Conservation (phyloP, 208 protist species). For the Trypanosomatidae sp. region DNA sequence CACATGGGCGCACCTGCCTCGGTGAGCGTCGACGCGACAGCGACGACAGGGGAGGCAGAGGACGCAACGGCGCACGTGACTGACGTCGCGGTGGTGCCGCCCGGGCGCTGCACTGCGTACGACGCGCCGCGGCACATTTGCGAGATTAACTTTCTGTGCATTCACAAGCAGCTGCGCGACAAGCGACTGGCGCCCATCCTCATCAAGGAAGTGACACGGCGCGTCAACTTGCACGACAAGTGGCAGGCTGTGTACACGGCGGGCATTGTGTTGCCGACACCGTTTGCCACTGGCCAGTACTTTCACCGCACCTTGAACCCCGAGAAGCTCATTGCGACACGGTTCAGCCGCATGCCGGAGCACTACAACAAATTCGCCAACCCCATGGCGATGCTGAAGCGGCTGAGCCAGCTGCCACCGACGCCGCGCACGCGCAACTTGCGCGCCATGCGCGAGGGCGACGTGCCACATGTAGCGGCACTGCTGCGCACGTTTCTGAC, state of each 20-base stretch:
- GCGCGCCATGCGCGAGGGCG: constrained; percentile 61
- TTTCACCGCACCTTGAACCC: constrained; percentile 97
- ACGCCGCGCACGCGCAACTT: constrained; percentile 36
- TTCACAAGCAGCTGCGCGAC: constrained; percentile 96
- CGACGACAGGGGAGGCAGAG: constrained; percentile 4
- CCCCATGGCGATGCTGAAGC: constrained; percentile 71
- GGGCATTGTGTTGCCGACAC: constrained; percentile 93
- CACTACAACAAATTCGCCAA: constrained; percentile 66
- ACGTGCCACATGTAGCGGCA: constrained; percentile 52
- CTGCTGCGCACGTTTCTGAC: constrained; percentile 80
- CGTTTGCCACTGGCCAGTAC: constrained; percentile 91
- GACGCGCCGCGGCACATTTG: constrained; percentile 77
- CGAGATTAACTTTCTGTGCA: constrained; percentile 99
- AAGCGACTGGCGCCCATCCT: constrained; percentile 97
- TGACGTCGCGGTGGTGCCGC: not conserved
- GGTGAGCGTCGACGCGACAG: too few species aligned
- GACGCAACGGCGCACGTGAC: constrained; percentile 4
- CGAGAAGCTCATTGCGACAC: constrained; percentile 93
- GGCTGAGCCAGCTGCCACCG: constrained; percentile 42
- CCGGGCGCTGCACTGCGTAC: constrained; percentile 6
- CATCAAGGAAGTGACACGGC: constrained; percentile 98
- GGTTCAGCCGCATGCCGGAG: constrained; percentile 54
- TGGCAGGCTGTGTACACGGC: constrained; percentile 98
- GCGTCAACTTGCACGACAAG: constrained; percentile 92
- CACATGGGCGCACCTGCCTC: constrained; percentile 41